Evolutionary conservation across 1,284 basidiomycete genomes (phyloP), one percentile per base, ranked within the genome.

Genomic region (Leccinum pachyderme): DNA sequence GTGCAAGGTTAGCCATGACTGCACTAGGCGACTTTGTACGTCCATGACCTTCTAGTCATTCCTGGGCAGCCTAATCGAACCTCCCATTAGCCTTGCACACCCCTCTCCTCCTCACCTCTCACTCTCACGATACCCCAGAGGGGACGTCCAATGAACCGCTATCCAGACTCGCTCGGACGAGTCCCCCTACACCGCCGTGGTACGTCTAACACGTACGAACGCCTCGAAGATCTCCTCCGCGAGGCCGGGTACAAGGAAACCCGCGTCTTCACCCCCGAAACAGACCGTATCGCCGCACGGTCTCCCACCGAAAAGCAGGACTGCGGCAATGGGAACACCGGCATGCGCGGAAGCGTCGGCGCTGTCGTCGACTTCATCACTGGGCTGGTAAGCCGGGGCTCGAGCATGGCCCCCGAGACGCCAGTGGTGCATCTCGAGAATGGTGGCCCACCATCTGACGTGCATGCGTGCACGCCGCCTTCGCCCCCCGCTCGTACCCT

Each of bases 161-260:
- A 87, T 62, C 81, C 82, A 4, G 75, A 79, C 33, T 63, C 71
- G 18, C 77, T 87, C 7, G 64, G 79, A 8, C 81, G 84, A 41
- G 82, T 89, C 7, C 88, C 87, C 0, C 73, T 90, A 9, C 89
- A 90, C 63, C 78, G 85, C 28, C 77, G 87, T 53, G 89, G 88
- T 3, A 89, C 80, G n/a, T 89, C 88, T 2, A 81, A 80, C 57
- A 88, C 84, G 11, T 92, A 91, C 61, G 89, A 92, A 59, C 80
- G 84, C 5, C 78, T 95, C 28, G 92, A 93, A 63, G 89, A 93
- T 71, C 77, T 95, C 15, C 77, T 95, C 24, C 78, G 83, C 52
- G 88, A 93, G 67, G 91, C 91, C 0, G 92, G 92, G 4, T 94
- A 93, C 77, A 93, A 91, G 70, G 92, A 94, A 68, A 93, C 91